These are phyloP conservation scores for Bipolaris victoriae DNA, from an alignment of 2,329 filamentous ascomycete genomes.

Conservation along the genomic window DNA sequence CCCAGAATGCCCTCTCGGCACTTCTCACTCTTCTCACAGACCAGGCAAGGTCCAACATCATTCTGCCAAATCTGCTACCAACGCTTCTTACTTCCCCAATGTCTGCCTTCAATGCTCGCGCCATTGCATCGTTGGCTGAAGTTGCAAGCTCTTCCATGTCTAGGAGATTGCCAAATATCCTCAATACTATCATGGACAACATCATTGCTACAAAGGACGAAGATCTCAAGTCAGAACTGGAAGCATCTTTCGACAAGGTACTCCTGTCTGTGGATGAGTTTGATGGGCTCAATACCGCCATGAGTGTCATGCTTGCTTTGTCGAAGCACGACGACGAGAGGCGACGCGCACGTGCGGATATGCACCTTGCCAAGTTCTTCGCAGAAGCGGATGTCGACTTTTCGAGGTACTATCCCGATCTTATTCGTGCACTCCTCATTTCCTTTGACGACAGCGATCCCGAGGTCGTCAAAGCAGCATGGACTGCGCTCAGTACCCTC, in stretches of 20 bases:
- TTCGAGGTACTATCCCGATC: constrained; percentile 93
- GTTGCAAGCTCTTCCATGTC: constrained; percentile 93
- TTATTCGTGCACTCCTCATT: constrained; percentile 86
- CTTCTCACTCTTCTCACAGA: constrained; percentile 94
- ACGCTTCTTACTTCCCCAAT: constrained; percentile 91
- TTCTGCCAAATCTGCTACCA: constrained; percentile 93
- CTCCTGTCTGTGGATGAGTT: constrained; percentile 93
- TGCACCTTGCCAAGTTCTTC: constrained; percentile 88
- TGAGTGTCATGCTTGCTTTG: constrained; percentile 88
- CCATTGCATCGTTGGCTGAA: constrained; percentile 87
- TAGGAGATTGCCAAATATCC: constrained; percentile 82
- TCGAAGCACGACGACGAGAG: constrained; percentile 92
- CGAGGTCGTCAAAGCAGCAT: constrained; percentile 86
- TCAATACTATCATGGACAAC: constrained; percentile 94
- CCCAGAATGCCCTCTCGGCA: constrained; percentile 89
- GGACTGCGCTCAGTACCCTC: constrained; percentile 84
- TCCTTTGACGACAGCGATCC: constrained; percentile 87
- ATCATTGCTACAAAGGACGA: constrained; percentile 80
- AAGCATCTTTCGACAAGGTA: constrained; percentile 84
- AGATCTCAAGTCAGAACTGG: constrained; percentile 74
- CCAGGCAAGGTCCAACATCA: constrained; percentile 91
- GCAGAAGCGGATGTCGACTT: constrained; percentile 81
- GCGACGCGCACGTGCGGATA: constrained; percentile 77
- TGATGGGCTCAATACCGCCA: constrained; percentile 92
- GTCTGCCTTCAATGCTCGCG: constrained; percentile 91